Conservation (phyloP, 2,329 filamentous ascomycete genomes). For the Ophiostoma fasciatum region DNA sequence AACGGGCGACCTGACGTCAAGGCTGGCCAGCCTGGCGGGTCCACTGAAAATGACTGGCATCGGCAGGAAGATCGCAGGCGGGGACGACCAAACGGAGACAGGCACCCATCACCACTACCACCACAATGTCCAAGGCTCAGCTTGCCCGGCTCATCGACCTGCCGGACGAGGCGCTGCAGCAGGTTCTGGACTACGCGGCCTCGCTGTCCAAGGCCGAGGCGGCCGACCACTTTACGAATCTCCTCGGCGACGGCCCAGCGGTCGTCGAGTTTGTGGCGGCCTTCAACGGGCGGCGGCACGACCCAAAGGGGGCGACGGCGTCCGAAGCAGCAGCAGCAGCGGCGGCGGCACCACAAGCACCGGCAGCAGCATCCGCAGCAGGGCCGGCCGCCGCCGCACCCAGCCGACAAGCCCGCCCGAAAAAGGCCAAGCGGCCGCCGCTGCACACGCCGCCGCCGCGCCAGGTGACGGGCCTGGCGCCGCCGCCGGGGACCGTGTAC, state of each 20-base stretch:
- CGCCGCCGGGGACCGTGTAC: slow-evolving; percentile 52
- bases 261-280: slow-evolving; percentile 63
- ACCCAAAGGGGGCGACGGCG: slow-evolving; percentile 19
- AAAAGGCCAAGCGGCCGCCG: slow-evolving; percentile 43
- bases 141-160: slow-evolving; percentile 70
- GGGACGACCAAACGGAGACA: too few species aligned
- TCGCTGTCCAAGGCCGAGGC: slow-evolving; percentile 64
- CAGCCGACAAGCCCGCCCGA: slow-evolving; percentile 29
- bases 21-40: too few species aligned
- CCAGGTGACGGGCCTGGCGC: slow-evolving; percentile 47
- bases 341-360: neutral
- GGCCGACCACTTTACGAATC: slow-evolving; percentile 70
- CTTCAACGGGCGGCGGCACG: slow-evolving; percentile 55
- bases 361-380: slow-evolving; percentile 10
- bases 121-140: slow-evolving; percentile 41
- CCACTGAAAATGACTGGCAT: too few species aligned
- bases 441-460: slow-evolving; percentile 51
- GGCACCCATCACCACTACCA: neutral
- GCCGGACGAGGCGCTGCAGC: slow-evolving; percentile 68
- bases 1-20: slow-evolving; percentile 1
- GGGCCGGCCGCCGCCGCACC: slow-evolving; percentile 33
- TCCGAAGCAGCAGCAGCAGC: slow-evolving; percentile 2
- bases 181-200: slow-evolving; percentile 69
- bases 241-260: slow-evolving; percentile 74
- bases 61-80: too few species aligned